A percentile compares a stretch with the other conserved stretches of the same genome.
phyloP scores from a whole-genome alignment of 2,329 filamentous ascomycete genomes.

The Triangularia verruculosa region DNA sequence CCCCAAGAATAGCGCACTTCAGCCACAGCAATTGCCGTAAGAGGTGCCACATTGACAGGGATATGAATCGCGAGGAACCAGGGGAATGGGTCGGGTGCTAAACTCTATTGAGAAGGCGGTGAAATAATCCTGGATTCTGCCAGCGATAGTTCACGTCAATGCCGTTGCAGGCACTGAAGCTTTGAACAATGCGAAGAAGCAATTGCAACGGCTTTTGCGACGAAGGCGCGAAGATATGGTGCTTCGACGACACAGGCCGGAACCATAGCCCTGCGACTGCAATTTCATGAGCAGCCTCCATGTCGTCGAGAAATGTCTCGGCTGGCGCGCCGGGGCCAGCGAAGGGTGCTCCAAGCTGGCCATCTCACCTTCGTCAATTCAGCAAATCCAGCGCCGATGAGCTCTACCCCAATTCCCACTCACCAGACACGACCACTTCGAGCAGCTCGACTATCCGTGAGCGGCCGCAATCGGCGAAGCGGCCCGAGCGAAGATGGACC shows the following conservation, averaged over 20 bases:
- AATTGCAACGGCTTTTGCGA: neutral
- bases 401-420: slow-evolving; percentile 29
- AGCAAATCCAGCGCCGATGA: slow-evolving; percentile 33
- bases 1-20: neutral
- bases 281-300: slow-evolving; percentile 15
- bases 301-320: slow-evolving; percentile 40
- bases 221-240: neutral
- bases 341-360: slow-evolving; percentile 46
- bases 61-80: neutral
- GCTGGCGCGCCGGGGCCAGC: slow-evolving; percentile 42
- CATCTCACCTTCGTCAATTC: slow-evolving; percentile 52
- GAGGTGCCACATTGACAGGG: neutral
- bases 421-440: slow-evolving; percentile 52
- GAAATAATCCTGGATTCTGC: neutral
- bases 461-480: slow-evolving; percentile 31
- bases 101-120: neutral
- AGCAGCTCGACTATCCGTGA: slow-evolving; percentile 48
- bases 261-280: neutral
- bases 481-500: slow-evolving; percentile 48
- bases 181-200: neutral
- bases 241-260: neutral
- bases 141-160: neutral
- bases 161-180: neutral
- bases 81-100: neutral
- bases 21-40: neutral